phyloP scores from a whole-genome alignment of 306 rosid species.

The Citrullus mucosospermus region DNA sequence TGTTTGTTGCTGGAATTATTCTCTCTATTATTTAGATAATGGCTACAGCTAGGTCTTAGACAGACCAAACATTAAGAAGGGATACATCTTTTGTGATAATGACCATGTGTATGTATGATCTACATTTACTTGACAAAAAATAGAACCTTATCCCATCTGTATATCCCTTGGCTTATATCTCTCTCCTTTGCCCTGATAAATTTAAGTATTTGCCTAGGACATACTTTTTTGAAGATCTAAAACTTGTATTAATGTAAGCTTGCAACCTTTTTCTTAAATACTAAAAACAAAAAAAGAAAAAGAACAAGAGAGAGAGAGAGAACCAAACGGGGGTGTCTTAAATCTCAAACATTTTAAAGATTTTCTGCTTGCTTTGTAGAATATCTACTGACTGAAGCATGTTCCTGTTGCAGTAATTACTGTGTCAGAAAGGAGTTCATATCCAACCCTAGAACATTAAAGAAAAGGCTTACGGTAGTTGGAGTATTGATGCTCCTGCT shows the following conservation, averaged over 20 bases:
- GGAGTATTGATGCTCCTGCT: constrained; percentile 83
- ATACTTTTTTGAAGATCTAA: background rate
- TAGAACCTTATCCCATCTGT: background rate
- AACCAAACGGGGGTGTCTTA: background rate
- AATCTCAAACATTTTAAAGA: background rate
- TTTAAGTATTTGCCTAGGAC: background rate
- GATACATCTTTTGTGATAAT: background rate
- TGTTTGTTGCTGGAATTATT: constrained; percentile 9
- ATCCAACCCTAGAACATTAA: constrained; percentile 62
- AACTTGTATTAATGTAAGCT: background rate
- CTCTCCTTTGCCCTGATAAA: background rate
- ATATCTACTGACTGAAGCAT: constrained; percentile 12
- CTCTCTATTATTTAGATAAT: background rate
- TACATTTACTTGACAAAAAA: background rate
- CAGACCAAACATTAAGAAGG: background rate
- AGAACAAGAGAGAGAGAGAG: too few relatives aligned
- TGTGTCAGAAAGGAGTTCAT: constrained; percentile 59
- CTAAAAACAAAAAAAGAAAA: too few relatives aligned
- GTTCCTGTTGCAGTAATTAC: constrained; percentile 49
- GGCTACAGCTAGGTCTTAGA: background rate
- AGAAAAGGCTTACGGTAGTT: constrained; percentile 78
- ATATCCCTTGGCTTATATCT: background rate
- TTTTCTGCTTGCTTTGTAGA: constrained; percentile 6
- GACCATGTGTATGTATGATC: background rate
- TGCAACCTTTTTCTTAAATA: background rate